Conservation (phyloP, 2,329 filamentous ascomycete species). For the Xylariaceae sp. region DNA sequence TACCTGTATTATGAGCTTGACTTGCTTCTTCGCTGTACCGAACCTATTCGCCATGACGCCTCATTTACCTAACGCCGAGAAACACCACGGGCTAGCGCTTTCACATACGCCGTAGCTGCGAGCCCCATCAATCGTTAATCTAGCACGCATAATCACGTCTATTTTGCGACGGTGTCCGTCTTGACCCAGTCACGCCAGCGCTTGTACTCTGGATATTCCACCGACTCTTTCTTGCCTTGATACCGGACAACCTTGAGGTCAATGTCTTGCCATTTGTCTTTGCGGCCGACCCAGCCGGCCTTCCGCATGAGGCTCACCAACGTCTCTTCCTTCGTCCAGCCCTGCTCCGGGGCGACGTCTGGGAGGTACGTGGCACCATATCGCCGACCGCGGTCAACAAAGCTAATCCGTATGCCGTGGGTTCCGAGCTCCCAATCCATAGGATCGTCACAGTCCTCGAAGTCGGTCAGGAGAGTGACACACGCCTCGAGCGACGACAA, state of each 20-base stretch:
- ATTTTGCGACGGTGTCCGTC: constrained; percentile 24
- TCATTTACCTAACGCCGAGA: constrained; percentile 3
- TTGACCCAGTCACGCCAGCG: constrained; percentile 73
- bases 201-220: constrained; percentile 71
- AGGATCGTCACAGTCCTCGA: constrained; percentile 68
- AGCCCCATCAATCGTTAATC: constrained; percentile 6
- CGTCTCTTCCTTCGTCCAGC: constrained; percentile 92
- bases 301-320: constrained; percentile 88
- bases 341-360: constrained; percentile 86
- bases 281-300: constrained; percentile 84
- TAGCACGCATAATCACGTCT: constrained; percentile 12
- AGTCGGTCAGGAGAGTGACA: constrained; percentile 81
- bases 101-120: constrained; percentile 5
- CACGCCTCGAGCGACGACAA: constrained; percentile 58
- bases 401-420: constrained; percentile 84
- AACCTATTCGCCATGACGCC: constrained; percentile 12
- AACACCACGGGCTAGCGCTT: background rate
- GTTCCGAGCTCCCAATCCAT: constrained; percentile 83
- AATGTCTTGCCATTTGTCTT: constrained; percentile 73
- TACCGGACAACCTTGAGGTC: constrained; percentile 78
- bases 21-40: constrained; percentile 4
- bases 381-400: constrained; percentile 66
- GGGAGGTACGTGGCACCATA: constrained; percentile 89
- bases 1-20: constrained; percentile 22
- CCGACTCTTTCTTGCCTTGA: constrained; percentile 72